Base-by-base conservation (phyloP, 2,329 filamentous ascomycete species). In the Diaporthe australafricana region DNA sequence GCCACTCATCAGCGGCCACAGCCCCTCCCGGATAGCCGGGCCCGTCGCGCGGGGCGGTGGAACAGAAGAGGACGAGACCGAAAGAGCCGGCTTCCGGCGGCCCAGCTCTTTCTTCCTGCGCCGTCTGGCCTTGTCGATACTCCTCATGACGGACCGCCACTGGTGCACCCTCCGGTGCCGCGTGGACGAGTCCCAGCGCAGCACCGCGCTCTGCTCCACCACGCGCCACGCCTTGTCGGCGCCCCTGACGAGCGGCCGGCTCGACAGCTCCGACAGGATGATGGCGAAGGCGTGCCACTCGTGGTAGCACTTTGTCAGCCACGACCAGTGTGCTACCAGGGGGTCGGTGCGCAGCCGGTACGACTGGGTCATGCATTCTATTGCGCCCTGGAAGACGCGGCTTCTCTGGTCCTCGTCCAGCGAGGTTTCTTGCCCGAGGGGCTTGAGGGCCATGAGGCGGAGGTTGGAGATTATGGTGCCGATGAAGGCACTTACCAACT, bases 131-230 rank as follows among this genome's bases (percentile, higher is more conserved):
- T 48, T 63, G 40, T 63, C 57, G 38, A 63, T 63, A 9, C 40
- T 63, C 57, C 57, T 30, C 57, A 63, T 63, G 6, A 63, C 57
- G 8, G 57, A 63, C 17, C 57, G 57, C 57, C 57, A 63, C 57
- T 63, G 57, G 57, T 63, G 57, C 16, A 63, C 40, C 38, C 16
- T 30, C 1, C 57, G 35, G 16, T 63, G 57, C 14, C 57, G 22
- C 17, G 45, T 48, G 40, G 57, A 20, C 40, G 57, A 63, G 40
- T 63, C 57, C 57, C 57, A 63, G 22, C 57, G 57, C 2, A 63
- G 40, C 22, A 63, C 57, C 7, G 57, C 57, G 25, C 45, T 63
- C 40, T 63, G 57, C 12, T 63, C 57, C 9, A 63, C 57, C 38
- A 63, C 57, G 5, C 57, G 57, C 57, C 57, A 63, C 22, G 57